phyloP scores from a whole-genome alignment of 1,284 basidiomycete genomes.

The Puccinia novopanici region DNA sequence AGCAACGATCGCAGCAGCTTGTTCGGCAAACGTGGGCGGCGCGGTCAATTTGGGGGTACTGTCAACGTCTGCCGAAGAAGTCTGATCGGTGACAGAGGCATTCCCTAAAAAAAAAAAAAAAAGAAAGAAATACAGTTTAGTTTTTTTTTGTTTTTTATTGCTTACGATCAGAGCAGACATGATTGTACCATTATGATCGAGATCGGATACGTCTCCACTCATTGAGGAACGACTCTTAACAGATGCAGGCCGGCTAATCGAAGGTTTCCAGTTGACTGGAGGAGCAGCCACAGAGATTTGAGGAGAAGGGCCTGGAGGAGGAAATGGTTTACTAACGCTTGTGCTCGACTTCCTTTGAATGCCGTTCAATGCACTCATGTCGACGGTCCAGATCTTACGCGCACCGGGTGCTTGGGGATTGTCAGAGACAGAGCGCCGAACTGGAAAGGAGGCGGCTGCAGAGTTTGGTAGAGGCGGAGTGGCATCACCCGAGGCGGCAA shows the following conservation, averaged over 20 bases:
- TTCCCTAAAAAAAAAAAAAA: not conserved
- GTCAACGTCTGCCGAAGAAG: slow-evolving; percentile 13
- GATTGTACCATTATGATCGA: slow-evolving; percentile 1
- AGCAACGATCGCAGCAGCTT: slow-evolving; percentile 47
- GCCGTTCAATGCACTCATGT: slow-evolving; percentile 43
- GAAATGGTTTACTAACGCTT: slow-evolving; percentile 8
- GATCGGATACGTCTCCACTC: not conserved
- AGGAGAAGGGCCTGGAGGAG: slow-evolving; percentile 12
- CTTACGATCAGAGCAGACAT: not conserved
- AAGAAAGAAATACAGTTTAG: not conserved
- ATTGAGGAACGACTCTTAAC: slow-evolving; percentile 25
- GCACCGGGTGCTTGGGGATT: not conserved
- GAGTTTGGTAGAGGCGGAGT: slow-evolving; percentile 22
- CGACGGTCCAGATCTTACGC: slow-evolving; percentile 40
- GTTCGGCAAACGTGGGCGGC: slow-evolving; percentile 45
- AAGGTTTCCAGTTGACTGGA: slow-evolving; percentile 29
- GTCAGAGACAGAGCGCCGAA: slow-evolving; percentile 33
- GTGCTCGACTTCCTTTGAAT: slow-evolving; percentile 20
- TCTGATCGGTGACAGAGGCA: not conserved
- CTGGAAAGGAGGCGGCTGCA: not conserved
- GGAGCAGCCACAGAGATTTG: slow-evolving; percentile 36
- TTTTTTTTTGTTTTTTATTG: too few relatives aligned
- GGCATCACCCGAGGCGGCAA: slow-evolving; percentile 14
- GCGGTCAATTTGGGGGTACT: not conserved
- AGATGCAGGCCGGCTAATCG: slow-evolving; percentile 28